Evolutionary conservation across 2,329 filamentous ascomycete genomes (phyloP).

Genomic region (Phialemoniopsis sp.): DNA sequence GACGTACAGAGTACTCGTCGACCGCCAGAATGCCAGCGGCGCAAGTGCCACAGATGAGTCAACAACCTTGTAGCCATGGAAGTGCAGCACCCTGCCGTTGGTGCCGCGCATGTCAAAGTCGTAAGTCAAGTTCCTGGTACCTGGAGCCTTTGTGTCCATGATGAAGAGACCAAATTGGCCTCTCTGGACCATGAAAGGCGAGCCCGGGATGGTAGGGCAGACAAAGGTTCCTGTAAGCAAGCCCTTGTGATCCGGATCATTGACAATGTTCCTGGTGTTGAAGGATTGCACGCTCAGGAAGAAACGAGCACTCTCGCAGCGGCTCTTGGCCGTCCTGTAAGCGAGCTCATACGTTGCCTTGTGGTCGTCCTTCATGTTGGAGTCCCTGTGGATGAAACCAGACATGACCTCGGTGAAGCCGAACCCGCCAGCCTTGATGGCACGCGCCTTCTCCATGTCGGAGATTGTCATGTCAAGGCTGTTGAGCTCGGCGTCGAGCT

Average conservation of each 20-base stretch:
- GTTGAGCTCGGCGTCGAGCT: slow-evolving; percentile 26
- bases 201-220: slow-evolving; percentile 48
- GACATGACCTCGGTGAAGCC: slow-evolving; percentile 64
- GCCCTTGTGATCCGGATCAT: slow-evolving; percentile 42
- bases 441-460: slow-evolving; percentile 35
- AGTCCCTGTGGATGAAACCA: slow-evolving; percentile 50
- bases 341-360: slow-evolving; percentile 49
- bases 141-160: slow-evolving; percentile 45
- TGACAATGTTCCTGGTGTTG: slow-evolving; percentile 42
- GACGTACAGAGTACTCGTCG: slow-evolving; percentile 59
- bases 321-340: slow-evolving; percentile 45
- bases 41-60: slow-evolving; percentile 56
- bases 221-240: slow-evolving; percentile 57
- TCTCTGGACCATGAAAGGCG: slow-evolving; percentile 56
- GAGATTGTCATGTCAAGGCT: slow-evolving; percentile 28
- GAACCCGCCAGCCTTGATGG: slow-evolving; percentile 42
- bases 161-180: slow-evolving; percentile 56
- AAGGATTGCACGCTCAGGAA: slow-evolving; percentile 55
- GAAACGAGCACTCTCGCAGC: slow-evolving; percentile 52
- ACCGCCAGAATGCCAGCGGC: slow-evolving; percentile 53
- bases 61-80: slow-evolving; percentile 57
- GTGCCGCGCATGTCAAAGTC: slow-evolving; percentile 56
- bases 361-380: slow-evolving; percentile 34
- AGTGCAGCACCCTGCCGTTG: slow-evolving; percentile 47
- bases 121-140: slow-evolving; percentile 56